Conservation (phyloP, 768 basidiomycete genomes). For the Lentinula detonsa region DNA sequence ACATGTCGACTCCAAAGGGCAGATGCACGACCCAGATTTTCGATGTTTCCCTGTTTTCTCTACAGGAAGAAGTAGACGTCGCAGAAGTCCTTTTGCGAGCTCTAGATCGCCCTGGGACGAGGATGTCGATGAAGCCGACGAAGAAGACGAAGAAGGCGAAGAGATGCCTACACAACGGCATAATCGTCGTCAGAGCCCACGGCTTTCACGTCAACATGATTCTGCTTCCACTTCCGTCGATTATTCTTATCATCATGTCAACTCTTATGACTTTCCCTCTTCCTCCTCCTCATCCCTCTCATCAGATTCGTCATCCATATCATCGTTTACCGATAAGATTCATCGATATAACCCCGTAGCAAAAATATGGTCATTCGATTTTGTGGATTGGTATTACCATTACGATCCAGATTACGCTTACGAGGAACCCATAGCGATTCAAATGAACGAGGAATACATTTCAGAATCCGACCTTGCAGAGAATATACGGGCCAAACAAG, state of each 20-base stretch:
- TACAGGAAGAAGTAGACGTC: background rate
- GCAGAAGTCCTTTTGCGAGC: background rate
- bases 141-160: background rate
- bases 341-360: background rate
- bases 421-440: background rate
- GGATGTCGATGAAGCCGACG: background rate
- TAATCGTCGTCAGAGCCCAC: background rate
- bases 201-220: background rate
- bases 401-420: background rate
- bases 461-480: background rate
- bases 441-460: background rate
- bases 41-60: background rate
- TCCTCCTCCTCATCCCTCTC: conserved; percentile 31
- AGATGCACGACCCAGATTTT: background rate
- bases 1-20: background rate
- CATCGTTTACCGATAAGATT: conserved; percentile 42
- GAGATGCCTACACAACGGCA: background rate
- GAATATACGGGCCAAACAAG: background rate
- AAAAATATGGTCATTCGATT: background rate
- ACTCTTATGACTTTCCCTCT: conserved; percentile 9
- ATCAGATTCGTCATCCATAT: conserved; percentile 47
- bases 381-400: background rate
- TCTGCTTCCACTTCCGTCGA: background rate
- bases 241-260: background rate
- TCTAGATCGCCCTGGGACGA: background rate